Evolutionary conservation across 129 eudicot genomes (phyloP), one percentile per base, ranked within the genome.

Genomic region (Kitagawia praeruptora): DNA sequence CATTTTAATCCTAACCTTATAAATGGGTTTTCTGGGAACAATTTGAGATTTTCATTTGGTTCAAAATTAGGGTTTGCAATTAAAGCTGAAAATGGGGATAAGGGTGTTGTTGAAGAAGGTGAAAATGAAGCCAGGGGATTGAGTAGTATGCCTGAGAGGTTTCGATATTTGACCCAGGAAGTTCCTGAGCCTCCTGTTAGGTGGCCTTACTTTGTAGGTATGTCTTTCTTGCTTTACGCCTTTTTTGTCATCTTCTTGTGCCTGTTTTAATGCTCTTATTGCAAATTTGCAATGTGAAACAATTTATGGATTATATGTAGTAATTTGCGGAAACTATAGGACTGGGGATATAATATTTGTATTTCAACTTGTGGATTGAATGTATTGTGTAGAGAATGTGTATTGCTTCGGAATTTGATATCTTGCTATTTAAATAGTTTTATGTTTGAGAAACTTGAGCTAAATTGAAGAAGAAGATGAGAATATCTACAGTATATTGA

Each of bases 151-250:
- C 98, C 95, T 49, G 95, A 93, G 38, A 87, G 93, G 81, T 93
- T 93, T 80, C 77, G 89, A 67, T 78, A 82, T 79, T 83, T 90
- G 85, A 82, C 85, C 42, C 87, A 86, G 70, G 91, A 86, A 82
- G 92, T 79, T 58, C 96, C 95, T 76, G 86, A 79, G 2, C 87
- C 86, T 74, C 89, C 96, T 44, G 71, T 88, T 61, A 80, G 88
- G n/a, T 91, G 95, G 97, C 95, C 95, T 84, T 93, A 83, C 86
- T 83, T 87, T 76, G 23, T 93, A 37, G 96, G 96, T 93, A 83
- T 42, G 81, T 42, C 3, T 27, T 28, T 28, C 46, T 3, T 67
- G 73, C 5, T 67, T 67, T 67, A 28, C 34, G 5, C 28, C 13
- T 58, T 58, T 8, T 51, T 16, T 51, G 21, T 18, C 31, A 31